Conservation (phyloP, 1,139 yeast species). For the Hemisphaericaspora xylanilytica region DNA sequence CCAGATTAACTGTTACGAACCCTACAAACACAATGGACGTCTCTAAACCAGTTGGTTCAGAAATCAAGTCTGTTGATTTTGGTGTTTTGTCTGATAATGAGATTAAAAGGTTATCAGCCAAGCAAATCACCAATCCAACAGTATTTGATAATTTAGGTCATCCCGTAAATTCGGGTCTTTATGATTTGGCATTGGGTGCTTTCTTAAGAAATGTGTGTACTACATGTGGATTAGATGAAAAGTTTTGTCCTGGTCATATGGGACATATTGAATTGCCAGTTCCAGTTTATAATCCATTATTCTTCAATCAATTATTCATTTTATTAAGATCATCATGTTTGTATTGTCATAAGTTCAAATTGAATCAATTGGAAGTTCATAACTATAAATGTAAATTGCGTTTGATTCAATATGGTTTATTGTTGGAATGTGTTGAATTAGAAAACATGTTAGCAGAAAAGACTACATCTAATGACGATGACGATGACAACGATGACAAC, state of each 20-base stretch:
- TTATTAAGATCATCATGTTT: slow-evolving; percentile 83
- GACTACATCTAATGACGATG: slow-evolving; percentile 33
- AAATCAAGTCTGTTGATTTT: slow-evolving; percentile 89
- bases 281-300: slow-evolving; percentile 92
- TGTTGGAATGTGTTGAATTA: slow-evolving; percentile 71
- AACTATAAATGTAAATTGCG: slow-evolving; percentile 73
- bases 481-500: slow-evolving; percentile 35
- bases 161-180: slow-evolving; percentile 90
- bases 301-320: slow-evolving; percentile 86
- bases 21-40: slow-evolving; percentile 64
- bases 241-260: slow-evolving; percentile 96
- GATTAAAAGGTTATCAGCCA: slow-evolving; percentile 82
- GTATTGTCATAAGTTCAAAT: slow-evolving; percentile 83
- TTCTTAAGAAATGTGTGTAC: slow-evolving; percentile 84
- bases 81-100: slow-evolving; percentile 81
- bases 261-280: slow-evolving; percentile 97
- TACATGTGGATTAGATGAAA: slow-evolving; percentile 94
- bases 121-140: slow-evolving; percentile 91
- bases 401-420: slow-evolving; percentile 83
- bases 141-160: slow-evolving; percentile 95
- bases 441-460: slow-evolving; percentile 55
- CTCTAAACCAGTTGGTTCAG: slow-evolving; percentile 93
- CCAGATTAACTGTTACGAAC: not conserved
- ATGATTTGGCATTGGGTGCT: slow-evolving; percentile 93
- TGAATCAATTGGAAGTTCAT: slow-evolving; percentile 68